A percentile compares a stretch with the other conserved stretches of the same genome.
phyloP scores from a whole-genome alignment of 345 rosid genomes.

The Populus nigra region DNA sequence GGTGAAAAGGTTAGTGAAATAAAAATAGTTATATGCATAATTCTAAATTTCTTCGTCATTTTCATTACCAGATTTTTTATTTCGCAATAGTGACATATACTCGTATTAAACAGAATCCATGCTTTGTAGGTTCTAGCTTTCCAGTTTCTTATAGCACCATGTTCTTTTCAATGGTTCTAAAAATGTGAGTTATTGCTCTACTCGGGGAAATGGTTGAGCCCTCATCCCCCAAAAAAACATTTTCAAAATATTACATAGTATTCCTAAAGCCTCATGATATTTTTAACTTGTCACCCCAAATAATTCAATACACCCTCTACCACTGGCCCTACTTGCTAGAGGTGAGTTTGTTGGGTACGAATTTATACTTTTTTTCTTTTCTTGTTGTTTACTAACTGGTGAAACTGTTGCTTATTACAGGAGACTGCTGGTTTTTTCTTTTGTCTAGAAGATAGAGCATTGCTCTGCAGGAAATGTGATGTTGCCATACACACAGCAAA shows the following conservation, averaged over 20 bases:
- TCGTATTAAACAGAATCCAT: neutral
- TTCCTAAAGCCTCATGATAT: no score
- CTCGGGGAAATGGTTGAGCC: no score
- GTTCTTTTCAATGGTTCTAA: neutral
- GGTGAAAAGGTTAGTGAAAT: neutral
- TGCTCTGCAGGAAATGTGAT: slow-evolving; percentile 95
- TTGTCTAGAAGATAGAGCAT: slow-evolving; percentile 90
- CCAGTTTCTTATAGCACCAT: neutral
- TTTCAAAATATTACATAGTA: no score
- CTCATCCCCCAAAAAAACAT: no score
- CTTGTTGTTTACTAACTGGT: neutral
- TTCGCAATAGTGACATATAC: neutral
- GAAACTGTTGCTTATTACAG: slow-evolving; percentile 37
- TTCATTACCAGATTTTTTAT: neutral
- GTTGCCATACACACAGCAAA: slow-evolving; percentile 76
- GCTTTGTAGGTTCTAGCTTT: neutral
- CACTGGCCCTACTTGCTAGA: no score
- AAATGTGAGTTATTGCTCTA: neutral
- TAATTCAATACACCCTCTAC: no score
- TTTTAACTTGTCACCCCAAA: no score
- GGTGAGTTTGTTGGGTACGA: no score
- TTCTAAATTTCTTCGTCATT: neutral
- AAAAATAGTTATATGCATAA: neutral
- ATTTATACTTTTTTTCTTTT: neutral
- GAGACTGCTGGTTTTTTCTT: slow-evolving; percentile 92